These are phyloP conservation scores for Komagataella kurtzmanii DNA, from an alignment of 805 yeast genomes.

Conservation along the genomic window DNA sequence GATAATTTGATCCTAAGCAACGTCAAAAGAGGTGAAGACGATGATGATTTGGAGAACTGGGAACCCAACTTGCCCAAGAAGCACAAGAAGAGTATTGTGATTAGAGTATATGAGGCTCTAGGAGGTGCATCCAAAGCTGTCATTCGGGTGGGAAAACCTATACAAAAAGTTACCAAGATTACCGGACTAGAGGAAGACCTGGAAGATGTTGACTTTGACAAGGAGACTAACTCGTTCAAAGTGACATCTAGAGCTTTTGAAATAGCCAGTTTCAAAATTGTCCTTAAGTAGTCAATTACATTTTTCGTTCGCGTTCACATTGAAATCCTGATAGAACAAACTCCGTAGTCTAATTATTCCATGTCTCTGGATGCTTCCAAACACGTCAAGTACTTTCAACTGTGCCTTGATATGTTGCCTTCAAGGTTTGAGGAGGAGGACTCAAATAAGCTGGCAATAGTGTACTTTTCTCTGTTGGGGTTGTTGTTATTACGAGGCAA, in stretches of 20 bases:
- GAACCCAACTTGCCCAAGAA: slow-evolving; percentile 29
- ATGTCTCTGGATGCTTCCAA: slow-evolving; percentile 6
- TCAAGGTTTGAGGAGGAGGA: slow-evolving; percentile 51
- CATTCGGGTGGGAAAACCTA: slow-evolving; percentile 30
- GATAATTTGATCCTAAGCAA: slow-evolving; percentile 56
- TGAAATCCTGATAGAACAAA: background rate
- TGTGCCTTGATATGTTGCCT: slow-evolving; percentile 19
- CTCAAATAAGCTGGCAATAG: slow-evolving; percentile 53
- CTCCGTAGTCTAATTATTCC: background rate
- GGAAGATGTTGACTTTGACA: slow-evolving; percentile 22
- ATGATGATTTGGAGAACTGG: slow-evolving; percentile 33
- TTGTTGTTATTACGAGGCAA: slow-evolving; percentile 27
- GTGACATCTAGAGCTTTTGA: slow-evolving; percentile 64
- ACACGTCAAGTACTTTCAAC: slow-evolving; percentile 16
- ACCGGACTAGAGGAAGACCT: slow-evolving; percentile 44
- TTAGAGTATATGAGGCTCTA: slow-evolving; percentile 75
- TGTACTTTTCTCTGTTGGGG: slow-evolving; percentile 58
- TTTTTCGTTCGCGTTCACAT: background rate
- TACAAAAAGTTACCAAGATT: slow-evolving; percentile 36
- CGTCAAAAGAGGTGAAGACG: slow-evolving; percentile 83
- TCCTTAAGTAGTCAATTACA: slow-evolving; percentile 11
- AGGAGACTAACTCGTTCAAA: slow-evolving; percentile 11
- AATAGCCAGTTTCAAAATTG: slow-evolving; percentile 48
- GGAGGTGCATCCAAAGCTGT: slow-evolving; percentile 63
- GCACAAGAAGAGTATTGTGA: slow-evolving; percentile 35